Conservation (phyloP, 2,329 filamentous ascomycete species). For the Fusarium sp. region DNA sequence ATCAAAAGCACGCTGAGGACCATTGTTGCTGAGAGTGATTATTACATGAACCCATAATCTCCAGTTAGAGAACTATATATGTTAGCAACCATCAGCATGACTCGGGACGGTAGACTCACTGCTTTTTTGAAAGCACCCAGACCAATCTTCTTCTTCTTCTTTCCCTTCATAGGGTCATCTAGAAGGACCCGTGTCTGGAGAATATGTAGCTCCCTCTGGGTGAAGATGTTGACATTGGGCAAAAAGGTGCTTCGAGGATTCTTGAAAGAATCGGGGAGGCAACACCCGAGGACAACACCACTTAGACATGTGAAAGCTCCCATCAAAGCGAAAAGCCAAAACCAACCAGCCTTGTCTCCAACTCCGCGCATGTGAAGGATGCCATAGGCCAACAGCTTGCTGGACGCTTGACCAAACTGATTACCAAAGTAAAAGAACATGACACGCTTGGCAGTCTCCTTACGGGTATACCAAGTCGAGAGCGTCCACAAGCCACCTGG, state of each 20-base stretch:
- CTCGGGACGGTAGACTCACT: slow-evolving; percentile 41
- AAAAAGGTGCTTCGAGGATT: slow-evolving; percentile 60
- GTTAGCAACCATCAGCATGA: not conserved
- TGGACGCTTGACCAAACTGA: slow-evolving; percentile 60
- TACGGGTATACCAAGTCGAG: slow-evolving; percentile 67
- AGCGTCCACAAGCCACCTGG: slow-evolving; percentile 65
- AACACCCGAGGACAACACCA: slow-evolving; percentile 58
- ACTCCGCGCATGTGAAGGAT: slow-evolving; percentile 65
- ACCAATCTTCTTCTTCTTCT: slow-evolving; percentile 63
- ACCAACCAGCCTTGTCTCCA: slow-evolving; percentile 65
- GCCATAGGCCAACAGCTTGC: slow-evolving; percentile 58
- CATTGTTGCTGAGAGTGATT: slow-evolving; percentile 64
- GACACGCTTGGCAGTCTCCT: slow-evolving; percentile 65
- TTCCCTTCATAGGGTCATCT: slow-evolving; percentile 61
- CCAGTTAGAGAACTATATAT: slow-evolving; percentile 60
- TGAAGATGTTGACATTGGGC: slow-evolving; percentile 54
- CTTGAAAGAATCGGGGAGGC: slow-evolving; percentile 60
- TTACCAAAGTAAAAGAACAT: slow-evolving; percentile 70
- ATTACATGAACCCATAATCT: slow-evolving; percentile 66
- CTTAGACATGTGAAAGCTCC: slow-evolving; percentile 64
- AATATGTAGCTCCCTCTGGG: slow-evolving; percentile 58
- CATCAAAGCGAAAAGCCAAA: slow-evolving; percentile 68
- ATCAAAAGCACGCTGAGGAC: slow-evolving; percentile 62
- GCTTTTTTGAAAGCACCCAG: slow-evolving; percentile 60
- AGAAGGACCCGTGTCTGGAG: slow-evolving; percentile 57